A percentile compares a stretch with the other conserved stretches of the same genome.
These are phyloP conservation scores for Pseudogymnoascus sp. DNA, from an alignment of 2,329 filamentous ascomycete genomes.

Conservation along the genomic window DNA sequence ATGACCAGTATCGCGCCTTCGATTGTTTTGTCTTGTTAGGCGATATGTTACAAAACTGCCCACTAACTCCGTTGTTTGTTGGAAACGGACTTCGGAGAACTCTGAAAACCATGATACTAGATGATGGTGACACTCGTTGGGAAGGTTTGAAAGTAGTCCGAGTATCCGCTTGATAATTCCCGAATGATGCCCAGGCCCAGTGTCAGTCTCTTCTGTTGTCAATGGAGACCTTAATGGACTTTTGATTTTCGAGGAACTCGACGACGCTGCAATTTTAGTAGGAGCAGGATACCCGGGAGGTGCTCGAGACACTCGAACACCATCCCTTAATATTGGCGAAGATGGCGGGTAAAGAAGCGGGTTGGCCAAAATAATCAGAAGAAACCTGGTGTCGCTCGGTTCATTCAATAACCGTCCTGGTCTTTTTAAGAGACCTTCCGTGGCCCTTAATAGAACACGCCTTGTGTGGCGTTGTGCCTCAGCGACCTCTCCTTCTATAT, in stretches of 20 bases:
- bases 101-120: constrained; percentile 73
- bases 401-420: constrained; percentile 64
- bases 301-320: background rate
- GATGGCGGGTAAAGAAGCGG: constrained; percentile 58
- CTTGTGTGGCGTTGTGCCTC: constrained; percentile 66
- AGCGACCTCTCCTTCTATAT: constrained; percentile 46
- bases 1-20: constrained; percentile 52
- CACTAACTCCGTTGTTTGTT: constrained; percentile 68
- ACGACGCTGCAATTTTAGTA: background rate
- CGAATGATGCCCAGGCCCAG: constrained; percentile 59
- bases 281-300: background rate
- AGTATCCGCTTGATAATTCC: constrained; percentile 80
- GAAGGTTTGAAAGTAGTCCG: constrained; percentile 70
- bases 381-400: constrained; percentile 66
- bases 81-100: constrained; percentile 61
- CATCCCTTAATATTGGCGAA: background rate
- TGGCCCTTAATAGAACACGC: constrained; percentile 66
- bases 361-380: constrained; percentile 73
- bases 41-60: constrained; percentile 77
- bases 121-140: constrained; percentile 69
- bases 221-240: background rate
- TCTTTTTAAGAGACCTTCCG: constrained; percentile 72
- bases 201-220: background rate
- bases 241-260: background rate
- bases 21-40: constrained; percentile 63